Conservation (phyloP, 768 basidiomycete genomes). For the Phallus indusiatus region DNA sequence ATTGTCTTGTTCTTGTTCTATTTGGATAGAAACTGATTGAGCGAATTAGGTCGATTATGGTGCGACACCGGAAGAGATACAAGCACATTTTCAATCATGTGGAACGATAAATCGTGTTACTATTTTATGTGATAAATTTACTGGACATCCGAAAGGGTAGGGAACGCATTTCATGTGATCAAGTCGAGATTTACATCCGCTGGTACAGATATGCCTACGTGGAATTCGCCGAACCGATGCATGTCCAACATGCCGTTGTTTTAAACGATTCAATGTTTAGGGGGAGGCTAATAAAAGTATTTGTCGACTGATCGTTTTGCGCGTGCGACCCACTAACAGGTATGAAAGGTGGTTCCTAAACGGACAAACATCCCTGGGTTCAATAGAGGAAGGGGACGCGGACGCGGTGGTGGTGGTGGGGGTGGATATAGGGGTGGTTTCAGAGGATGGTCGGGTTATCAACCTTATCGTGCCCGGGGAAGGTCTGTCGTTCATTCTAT, state of each 20-base stretch:
- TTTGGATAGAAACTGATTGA: not conserved
- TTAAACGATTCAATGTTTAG: conserved; percentile 96
- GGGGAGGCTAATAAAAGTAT: conserved; percentile 82
- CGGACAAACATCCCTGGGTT: conserved; percentile 94
- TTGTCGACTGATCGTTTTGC: not conserved
- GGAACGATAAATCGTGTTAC: conserved; percentile 98
- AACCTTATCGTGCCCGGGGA: conserved; percentile 61
- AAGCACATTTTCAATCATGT: conserved; percentile 93
- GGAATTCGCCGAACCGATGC: conserved; percentile 90
- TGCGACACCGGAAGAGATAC: conserved; percentile 96
- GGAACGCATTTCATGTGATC: conserved; percentile 15
- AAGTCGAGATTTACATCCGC: conserved; percentile 7
- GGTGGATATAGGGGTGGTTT: conserved; percentile 49
- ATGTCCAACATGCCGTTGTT: conserved; percentile 83
- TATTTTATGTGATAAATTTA: conserved; percentile 99
- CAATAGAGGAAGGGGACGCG: conserved; percentile 73
- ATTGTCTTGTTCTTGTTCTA: not conserved
- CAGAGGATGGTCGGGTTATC: conserved; percentile 46
- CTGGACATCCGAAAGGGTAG: conserved; percentile 97
- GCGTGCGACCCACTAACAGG: not conserved
- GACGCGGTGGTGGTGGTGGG: conserved; percentile 20
- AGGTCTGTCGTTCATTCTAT: conserved; percentile 39
- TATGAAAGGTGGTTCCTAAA: conserved; percentile 77
- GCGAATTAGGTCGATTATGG: conserved; percentile 82
- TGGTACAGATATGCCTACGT: conserved; percentile 86